Evolutionary conservation across 2,329 filamentous ascomycete genomes (phyloP), one percentile per base, ranked within the genome.

Genomic region (Aureobasidium uvarum): DNA sequence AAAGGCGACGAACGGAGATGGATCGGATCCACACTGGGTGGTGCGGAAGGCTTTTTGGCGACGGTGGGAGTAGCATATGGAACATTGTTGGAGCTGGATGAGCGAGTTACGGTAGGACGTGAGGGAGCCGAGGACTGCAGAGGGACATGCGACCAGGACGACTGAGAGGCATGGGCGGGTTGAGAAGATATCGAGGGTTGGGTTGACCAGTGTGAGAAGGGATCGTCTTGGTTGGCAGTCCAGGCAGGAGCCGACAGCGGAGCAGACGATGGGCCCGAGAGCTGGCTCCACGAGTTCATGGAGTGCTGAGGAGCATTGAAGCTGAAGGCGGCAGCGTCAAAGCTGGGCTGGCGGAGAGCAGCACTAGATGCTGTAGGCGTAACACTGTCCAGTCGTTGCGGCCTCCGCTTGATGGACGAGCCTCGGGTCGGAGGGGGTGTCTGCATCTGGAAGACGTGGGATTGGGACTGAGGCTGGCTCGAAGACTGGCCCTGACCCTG

Each of bases 351-450:
- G 10, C 28, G 43, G 20, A 25, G 41, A 20, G 41, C 43, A 20
- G 41, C 43, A 23, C 16, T 51, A 14, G 43, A 60, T 7, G 56
- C 31, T 5, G 23, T 8, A 5, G 33, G 16, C 20, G 62, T 62
- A 28, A 55, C 46, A 28, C 55, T 66, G 46, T 78, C 74, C 55
- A 74, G 72, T 56, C 75, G 69, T 58, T 74, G 69, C 38, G 76
- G 73, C 67, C 78, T 79, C 68, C 83, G 80, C 71, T 81, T 79
- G 6, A 81, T 83, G 20, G 83, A 79, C 62, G 78, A 76, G 67
- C 80, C 84, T 74, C 85, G 80, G 31, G 84, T 86, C 2, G 85
- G 85, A 56, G 85, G 85, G 39, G 85, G 85, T 14, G 85, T 87
- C 74, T 87, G 85, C 78, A 86, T 86, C 16, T 82, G 80, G 80